Base-by-base conservation (phyloP, 176 grass and related monocot species). In the Secale cereale region DNA sequence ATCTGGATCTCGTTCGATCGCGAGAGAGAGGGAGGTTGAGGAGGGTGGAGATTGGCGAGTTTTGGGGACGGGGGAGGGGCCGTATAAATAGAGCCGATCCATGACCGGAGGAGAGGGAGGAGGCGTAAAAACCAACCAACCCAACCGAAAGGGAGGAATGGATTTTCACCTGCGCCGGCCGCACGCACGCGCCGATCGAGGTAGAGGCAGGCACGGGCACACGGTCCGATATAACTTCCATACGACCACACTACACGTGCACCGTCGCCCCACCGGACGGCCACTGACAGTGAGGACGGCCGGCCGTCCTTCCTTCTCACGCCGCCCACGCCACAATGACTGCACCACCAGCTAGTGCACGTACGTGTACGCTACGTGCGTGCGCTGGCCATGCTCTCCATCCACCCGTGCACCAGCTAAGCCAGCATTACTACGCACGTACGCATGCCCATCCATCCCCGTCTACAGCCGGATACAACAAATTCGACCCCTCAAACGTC, bases 1-100 rank as follows among this genome's bases (percentile, higher is more conserved):
- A 67, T 85, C 91, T 88, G 37, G 64, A 66, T 31, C 32, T 37
- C 66, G 26, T 19, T 37, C 66, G 27, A 31, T 31, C 29, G 3
- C 15, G 7, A 10, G 19, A 11, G n/a, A 65, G 15, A 35, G 35
- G 16, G 13, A 72, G 31, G 27, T 37, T 14, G 29, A 68, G 29
- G 22, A 17, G n/a, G 27, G 3, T 9, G 31, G 65, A 37, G 14
- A 23, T 8, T 6, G 17, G 28, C 50, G 77, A 63, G 27, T 40
- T 62, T 60, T 10, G 23, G 22, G 59, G 77, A 60, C 3, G 54
- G 10, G 23, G 1, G 8, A 52, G 19, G 40, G 41, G 3, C 41
- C 17, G 65, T 36, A 70, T 70, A 82, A 68, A 70, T 68, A 57
- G 65, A 45, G 26, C 46, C 10, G 5, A n/a, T n/a, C n/a, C n/a